phyloP scores from a whole-genome alignment of 805 yeast species.

The Barnettozyma salicaria region DNA sequence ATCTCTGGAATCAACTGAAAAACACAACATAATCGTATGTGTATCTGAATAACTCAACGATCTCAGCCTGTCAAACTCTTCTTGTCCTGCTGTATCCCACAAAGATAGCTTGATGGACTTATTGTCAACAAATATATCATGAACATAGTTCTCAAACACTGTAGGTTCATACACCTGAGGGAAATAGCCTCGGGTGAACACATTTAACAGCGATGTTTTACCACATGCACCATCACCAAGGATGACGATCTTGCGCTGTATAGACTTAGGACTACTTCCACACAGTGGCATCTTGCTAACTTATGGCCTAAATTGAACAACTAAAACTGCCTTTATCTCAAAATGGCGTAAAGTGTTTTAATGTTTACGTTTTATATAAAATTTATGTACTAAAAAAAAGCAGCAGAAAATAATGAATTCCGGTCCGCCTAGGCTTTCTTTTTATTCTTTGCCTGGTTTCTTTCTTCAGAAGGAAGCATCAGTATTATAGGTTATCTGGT shows the following conservation, averaged over 20 bases:
- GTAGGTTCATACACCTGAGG: conserved; percentile 99
- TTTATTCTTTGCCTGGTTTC: too few relatives aligned
- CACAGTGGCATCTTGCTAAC: conserved; percentile 8
- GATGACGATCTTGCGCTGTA: conserved; percentile 88
- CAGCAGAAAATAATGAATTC: too few relatives aligned
- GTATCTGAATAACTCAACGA: conserved; percentile 92
- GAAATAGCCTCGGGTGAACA: conserved; percentile 94
- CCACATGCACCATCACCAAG: conserved; percentile 99
- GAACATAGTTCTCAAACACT: conserved; percentile 94
- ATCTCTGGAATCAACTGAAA: conserved; percentile 89
- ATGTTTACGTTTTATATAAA: too few relatives aligned
- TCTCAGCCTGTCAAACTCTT: conserved; percentile 91
- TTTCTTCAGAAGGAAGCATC: too few relatives aligned
- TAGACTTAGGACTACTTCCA: conserved; percentile 10
- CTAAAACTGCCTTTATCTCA: too few relatives aligned
- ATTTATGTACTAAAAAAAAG: too few relatives aligned
- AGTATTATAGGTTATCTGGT: too few relatives aligned
- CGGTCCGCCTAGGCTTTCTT: too few relatives aligned
- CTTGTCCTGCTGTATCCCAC: conserved; percentile 99
- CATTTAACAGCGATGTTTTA: conserved; percentile 89
- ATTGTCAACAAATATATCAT: conserved; percentile 92
- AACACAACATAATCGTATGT: conserved; percentile 94
- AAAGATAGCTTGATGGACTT: conserved; percentile 86
- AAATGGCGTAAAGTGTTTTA: too few relatives aligned
- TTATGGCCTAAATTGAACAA: too few relatives aligned